phyloP scores from a whole-genome alignment of 306 rosid species.

The Sechiopsis laciniata region DNA sequence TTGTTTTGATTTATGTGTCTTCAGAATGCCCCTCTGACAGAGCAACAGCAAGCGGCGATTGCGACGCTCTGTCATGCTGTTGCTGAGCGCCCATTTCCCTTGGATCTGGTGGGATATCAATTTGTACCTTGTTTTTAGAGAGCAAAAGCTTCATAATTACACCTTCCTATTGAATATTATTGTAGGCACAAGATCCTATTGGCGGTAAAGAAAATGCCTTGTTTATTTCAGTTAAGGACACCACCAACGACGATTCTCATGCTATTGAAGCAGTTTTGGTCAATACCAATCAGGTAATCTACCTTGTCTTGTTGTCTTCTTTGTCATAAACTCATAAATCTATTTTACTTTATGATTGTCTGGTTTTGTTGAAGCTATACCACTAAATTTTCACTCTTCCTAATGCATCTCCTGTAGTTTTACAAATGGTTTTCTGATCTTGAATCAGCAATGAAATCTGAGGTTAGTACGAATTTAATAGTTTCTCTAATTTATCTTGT shows the following conservation, averaged over 20 bases:
- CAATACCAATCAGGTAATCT: constrained; percentile 70
- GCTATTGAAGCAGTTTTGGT: constrained; percentile 64
- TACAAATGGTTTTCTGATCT: constrained; percentile 95
- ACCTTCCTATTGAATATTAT: constrained; percentile 14
- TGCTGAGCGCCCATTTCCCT: constrained; percentile 80
- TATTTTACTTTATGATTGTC: constrained; percentile 10
- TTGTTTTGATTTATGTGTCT: background rate
- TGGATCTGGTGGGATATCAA: constrained; percentile 44
- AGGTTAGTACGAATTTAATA: constrained; percentile 48
- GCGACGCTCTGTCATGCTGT: constrained; percentile 61
- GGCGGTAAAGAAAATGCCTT: constrained; percentile 46
- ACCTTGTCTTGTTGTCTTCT: background rate
- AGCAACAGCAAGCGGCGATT: constrained; percentile 67
- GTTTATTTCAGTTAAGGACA: constrained; percentile 47
- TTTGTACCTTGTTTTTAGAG: too few species aligned
- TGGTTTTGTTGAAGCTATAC: constrained; percentile 2
- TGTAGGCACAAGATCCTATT: constrained; percentile 52
- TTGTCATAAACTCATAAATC: background rate
- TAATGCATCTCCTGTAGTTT: constrained; percentile 45
- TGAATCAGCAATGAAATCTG: constrained; percentile 93
- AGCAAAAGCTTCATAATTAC: background rate
- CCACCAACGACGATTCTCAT: constrained; percentile 45
- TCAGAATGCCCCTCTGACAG: constrained; percentile 80
- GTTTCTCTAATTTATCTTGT: background rate
- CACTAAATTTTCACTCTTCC: constrained; percentile 16